Percentiles rank a stretch among this genome's conserved stretches.
Conservation (phyloP, 108 stramenopile genomes). For the Pseudonitzschia multistriata region DNA sequence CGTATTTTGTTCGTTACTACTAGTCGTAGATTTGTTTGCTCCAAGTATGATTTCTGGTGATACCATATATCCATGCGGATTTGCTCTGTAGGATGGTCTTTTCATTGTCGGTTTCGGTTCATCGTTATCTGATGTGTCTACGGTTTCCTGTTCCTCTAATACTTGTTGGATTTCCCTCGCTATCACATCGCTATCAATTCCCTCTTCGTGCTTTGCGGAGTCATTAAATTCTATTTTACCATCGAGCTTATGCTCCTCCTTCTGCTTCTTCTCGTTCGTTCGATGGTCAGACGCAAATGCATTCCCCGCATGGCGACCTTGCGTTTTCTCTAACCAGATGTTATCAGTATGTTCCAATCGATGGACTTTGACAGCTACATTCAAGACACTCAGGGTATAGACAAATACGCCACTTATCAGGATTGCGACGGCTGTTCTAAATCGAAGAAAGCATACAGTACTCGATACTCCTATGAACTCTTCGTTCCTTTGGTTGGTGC, state of each 20-base stretch:
- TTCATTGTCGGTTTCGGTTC: neutral
- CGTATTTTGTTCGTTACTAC: neutral
- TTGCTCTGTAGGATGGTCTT: slow-evolving; percentile 24
- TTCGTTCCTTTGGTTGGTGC: neutral
- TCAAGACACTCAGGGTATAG: slow-evolving; percentile 3
- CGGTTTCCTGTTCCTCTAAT: neutral
- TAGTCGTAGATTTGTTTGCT: neutral
- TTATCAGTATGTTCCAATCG: neutral
- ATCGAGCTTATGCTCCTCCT: neutral
- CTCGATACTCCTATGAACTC: neutral
- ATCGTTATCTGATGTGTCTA: neutral
- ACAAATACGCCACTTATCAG: neutral
- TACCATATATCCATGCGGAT: slow-evolving; percentile 29
- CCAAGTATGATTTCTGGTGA: slow-evolving; percentile 19
- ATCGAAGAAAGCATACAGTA: neutral
- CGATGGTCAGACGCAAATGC: neutral
- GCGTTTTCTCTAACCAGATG: neutral
- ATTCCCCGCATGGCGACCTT: neutral
- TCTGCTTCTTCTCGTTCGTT: neutral
- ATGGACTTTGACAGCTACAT: neutral
- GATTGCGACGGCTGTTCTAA: neutral
- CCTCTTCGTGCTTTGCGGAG: neutral
- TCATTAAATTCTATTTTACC: neutral
- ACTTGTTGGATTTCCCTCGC: neutral
- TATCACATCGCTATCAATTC: neutral